Evolutionary conservation across 352 stramenopile genomes (phyloP).

Genomic region (Phytophthora meadii): DNA sequence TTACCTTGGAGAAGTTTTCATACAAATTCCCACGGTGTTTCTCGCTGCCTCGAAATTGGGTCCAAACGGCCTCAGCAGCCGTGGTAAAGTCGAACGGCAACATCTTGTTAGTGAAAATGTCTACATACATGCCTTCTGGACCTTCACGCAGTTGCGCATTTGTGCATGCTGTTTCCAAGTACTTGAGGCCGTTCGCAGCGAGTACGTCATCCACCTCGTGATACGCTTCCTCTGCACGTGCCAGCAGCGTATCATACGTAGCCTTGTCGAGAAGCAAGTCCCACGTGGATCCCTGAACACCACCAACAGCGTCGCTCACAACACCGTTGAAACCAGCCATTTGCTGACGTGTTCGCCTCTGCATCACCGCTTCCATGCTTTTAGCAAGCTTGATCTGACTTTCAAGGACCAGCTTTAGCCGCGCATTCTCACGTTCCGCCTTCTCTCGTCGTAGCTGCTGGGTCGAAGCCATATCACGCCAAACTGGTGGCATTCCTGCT

Average conservation of each 20-base stretch:
- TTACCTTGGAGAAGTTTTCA: conserved; percentile 50
- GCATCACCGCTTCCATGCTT: conserved; percentile 51
- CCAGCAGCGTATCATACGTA: conserved; percentile 44
- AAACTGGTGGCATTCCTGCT: conserved; percentile 29
- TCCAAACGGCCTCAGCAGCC: conserved; percentile 47
- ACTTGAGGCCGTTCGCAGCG: conserved; percentile 47
- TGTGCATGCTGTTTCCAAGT: conserved; percentile 34
- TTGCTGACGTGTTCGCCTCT: conserved; percentile 40
- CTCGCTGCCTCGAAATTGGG: conserved; percentile 52
- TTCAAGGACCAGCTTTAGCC: conserved; percentile 54
- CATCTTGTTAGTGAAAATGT: conserved; percentile 59
- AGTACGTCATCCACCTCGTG: conserved; percentile 48
- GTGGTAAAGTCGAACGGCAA: conserved; percentile 56
- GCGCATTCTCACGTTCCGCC: conserved; percentile 53
- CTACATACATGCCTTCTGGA: conserved; percentile 41
- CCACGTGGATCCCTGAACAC: conserved; percentile 26
- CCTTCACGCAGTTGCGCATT: conserved; percentile 49
- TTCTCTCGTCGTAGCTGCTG: conserved; percentile 45
- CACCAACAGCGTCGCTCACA: conserved; percentile 20
- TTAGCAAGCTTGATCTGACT: conserved; percentile 57
- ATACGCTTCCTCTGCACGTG: conserved; percentile 39
- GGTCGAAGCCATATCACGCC: conserved; percentile 42
- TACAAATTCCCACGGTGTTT: conserved; percentile 54
- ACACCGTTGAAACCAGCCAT: conserved; percentile 41
- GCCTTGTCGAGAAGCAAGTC: conserved; percentile 44